These are phyloP conservation scores for Corymbia calophylla DNA, from an alignment of 441 rosid genomes.

Conservation along the genomic window DNA sequence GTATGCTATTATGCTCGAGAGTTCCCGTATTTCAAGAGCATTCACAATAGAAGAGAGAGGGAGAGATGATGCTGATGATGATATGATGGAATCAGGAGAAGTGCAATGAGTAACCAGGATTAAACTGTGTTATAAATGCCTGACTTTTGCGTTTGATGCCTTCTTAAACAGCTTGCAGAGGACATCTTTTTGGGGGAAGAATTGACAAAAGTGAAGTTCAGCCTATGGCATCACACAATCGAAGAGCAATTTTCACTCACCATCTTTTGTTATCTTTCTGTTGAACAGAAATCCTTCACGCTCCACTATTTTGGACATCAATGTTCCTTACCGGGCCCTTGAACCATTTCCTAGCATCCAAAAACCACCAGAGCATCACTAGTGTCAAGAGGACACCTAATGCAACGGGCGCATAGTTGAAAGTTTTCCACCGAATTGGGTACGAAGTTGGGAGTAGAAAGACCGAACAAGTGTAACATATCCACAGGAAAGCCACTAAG, in stretches of 20 bases:
- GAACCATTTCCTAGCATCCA: conserved; percentile 58
- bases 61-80: not conserved
- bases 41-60: not conserved
- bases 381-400: conserved; percentile 26
- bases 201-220: not conserved
- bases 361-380: conserved; percentile 49
- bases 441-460: conserved; percentile 46
- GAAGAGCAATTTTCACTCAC: not conserved
- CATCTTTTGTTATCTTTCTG: not conserved
- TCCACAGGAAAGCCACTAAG: conserved; percentile 45
- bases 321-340: conserved; percentile 55
- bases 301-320: conserved; percentile 2
- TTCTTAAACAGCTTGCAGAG: not conserved
- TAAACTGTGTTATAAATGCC: not conserved
- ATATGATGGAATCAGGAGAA: not conserved
- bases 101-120: not conserved
- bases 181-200: not conserved
- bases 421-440: conserved; percentile 38
- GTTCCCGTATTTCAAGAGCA: not conserved
- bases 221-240: not conserved
- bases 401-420: conserved; percentile 59
- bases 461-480: conserved; percentile 48
- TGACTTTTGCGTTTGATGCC: not conserved
- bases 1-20: not conserved
- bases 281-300: not conserved